These are phyloP conservation scores for Wallacemonas sp. DNA, from an alignment of 208 protist genomes.

Conservation along the genomic window DNA sequence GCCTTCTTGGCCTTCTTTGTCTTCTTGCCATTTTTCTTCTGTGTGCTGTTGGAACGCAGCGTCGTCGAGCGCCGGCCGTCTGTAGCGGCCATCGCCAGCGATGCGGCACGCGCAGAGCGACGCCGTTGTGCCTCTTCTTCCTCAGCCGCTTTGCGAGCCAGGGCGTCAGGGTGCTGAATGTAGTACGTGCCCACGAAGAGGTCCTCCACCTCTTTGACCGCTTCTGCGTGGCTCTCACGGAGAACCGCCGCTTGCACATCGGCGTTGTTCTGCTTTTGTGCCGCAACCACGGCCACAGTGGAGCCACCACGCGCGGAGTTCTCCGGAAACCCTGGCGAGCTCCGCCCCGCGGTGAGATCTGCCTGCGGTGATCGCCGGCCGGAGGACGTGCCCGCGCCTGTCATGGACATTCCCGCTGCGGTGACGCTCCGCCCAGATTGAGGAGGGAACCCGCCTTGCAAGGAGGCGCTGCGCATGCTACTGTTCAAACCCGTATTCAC, in stretches of 20 bases:
- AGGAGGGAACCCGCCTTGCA: not conserved
- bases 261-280: conserved; percentile 11
- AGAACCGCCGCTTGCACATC: conserved; percentile 16
- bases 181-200: conserved; percentile 60
- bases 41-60: not conserved
- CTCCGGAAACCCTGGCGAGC: no score
- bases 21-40: conserved; percentile 23
- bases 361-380: not conserved
- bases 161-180: conserved; percentile 42
- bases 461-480: conserved; percentile 10
- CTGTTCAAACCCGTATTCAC: not conserved
- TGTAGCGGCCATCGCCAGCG: conserved; percentile 13
- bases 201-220: conserved; percentile 50
- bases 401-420: no score
- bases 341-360: no score
- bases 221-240: conserved; percentile 24
- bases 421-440: not conserved
- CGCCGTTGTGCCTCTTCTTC: conserved; percentile 18
- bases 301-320: no score
- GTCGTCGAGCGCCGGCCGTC: not conserved
- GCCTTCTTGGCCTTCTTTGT: conserved; percentile 3
- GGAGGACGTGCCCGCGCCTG: not conserved
- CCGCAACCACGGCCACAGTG: no score
- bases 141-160: conserved; percentile 19
- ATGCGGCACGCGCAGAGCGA: conserved; percentile 18